Evolutionary conservation across 192 early-diverging fungal species (phyloP), one percentile per base, ranked within the genome.

Genomic region (Coemansia interrupta): DNA sequence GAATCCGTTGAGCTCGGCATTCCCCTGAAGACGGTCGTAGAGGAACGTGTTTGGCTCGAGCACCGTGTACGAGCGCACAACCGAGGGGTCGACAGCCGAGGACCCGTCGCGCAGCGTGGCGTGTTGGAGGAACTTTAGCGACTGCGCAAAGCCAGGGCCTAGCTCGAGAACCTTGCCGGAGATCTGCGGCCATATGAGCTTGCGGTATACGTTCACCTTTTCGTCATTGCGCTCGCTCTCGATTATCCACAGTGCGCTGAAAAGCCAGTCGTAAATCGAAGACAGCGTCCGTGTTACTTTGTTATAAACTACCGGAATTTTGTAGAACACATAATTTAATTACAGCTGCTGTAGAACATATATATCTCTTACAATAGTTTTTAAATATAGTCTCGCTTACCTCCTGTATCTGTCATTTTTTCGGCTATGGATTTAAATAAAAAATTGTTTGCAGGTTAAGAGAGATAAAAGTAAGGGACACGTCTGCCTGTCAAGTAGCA

Each of bases 31-130:
- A 0, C 56, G 20, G 7, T n/a, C 18, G 50, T 71, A 78, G 39
- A 78, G 23, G 50, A 72, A 78, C n/a, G 60, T 29, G 41, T 72
- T 78, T 11, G 74, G 74, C 65, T 78, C 69, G 6, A 78, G 39
- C 13, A 65, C 74, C 8, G 69, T 78, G 51, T 78, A 78, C 11
- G 64, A 64, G 36, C 45, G 19, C 18, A 78, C 56, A 3, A 53
- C 20, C 3, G 54, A 23, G 0, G 68, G 62, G 45, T 78, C 65
- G 15, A 78, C 62, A 0, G 57, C 29, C 14, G 39, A 39, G 15
- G 64, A 62, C 3, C 74, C 68, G 56, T 68, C 61, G n/a, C 5
- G 60, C 8, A 52, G 17, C 1, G 74, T 78, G 9, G 49, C 15
- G 41, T 78, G 74, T 7, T 19, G 32, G 9, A 78, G 61, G 56